A percentile compares a stretch with the other conserved stretches of the same genome.
These are phyloP conservation scores for Coemansia sp. DNA, from an alignment of 192 early-diverging fungal species.

Conservation along the genomic window DNA sequence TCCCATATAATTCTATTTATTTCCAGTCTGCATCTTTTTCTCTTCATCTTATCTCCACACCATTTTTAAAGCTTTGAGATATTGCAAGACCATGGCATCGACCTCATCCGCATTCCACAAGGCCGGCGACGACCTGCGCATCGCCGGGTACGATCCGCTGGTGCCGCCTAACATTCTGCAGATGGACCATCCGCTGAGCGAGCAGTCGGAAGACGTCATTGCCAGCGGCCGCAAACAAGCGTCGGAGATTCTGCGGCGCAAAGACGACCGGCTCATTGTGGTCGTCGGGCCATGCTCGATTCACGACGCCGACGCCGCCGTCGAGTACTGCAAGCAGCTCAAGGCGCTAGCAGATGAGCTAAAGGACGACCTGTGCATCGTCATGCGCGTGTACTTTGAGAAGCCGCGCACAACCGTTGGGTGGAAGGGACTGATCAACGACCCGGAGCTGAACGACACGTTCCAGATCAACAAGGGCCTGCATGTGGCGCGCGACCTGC, in stretches of 20 bases:
- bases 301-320: conserved; percentile 83
- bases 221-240: conserved; percentile 61
- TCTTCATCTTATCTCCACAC: conserved; percentile 4
- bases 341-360: conserved; percentile 63
- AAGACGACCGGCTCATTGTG: conserved; percentile 85
- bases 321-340: conserved; percentile 74
- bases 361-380: conserved; percentile 76
- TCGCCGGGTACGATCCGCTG: conserved; percentile 88
- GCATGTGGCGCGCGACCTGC: conserved; percentile 75
- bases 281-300: conserved; percentile 97
- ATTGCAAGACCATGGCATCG: conserved; percentile 28
- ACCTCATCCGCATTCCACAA: conserved; percentile 52
- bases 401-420: conserved; percentile 96
- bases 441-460: conserved; percentile 72
- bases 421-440: conserved; percentile 85
- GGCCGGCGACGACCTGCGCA: conserved; percentile 79
- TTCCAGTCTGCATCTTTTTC: background rate
- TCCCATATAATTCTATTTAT: background rate
- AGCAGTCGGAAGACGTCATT: conserved; percentile 50
- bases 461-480: conserved; percentile 98
- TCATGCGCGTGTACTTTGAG: conserved; percentile 99
- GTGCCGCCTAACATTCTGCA: conserved; percentile 87
- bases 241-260: conserved; percentile 70
- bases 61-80: background rate
- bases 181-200: conserved; percentile 72